Base-by-base conservation (phyloP, 352 stramenopile species). In the Phytopythium boreale region DNA sequence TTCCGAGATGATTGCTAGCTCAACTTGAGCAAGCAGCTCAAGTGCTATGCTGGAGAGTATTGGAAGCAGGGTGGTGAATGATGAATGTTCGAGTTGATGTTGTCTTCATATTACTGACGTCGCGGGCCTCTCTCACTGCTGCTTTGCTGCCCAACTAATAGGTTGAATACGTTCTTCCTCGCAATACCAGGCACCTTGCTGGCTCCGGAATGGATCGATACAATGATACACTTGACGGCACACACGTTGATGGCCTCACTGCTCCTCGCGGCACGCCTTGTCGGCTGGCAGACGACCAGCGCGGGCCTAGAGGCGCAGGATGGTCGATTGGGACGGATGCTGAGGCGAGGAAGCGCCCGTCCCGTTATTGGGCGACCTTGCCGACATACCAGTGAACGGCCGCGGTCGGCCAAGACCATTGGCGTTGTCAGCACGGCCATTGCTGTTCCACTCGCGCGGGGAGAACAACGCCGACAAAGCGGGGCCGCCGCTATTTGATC, bases 251-350 rank as follows among this genome's bases (percentile, higher is more conserved):
- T 6, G 0, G 44, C 20, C 41, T 22, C 41, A 5, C 19, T 10
- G 41, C 15, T 39, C 1, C 17, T 11, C 4, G 29, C 4, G 4
- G 29, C 7, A 34, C 29, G 29, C 29, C 34, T 39, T 14, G 34
- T 39, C 34, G 34, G 8, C 10, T 39, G 34, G 11, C 10, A 7
- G 34, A 14, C 34, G 5, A 1, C 34, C 34, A 53, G 27, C 17
- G 47, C 47, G n/a, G 14, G 31, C 6, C 17, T 26, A 58, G 31
- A 58, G 53, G n/a, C 53, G 53, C 53, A 59, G 53, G 53, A 59
- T 59, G 11, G 31, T 59, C 53, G 34, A 20, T 24, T 19, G n/a
- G 27, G 47, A 15, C 47, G 47, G 9, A 19, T 34, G 19, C 24
- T 4, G 53, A 5, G 53, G 34, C 17, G 17, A 43, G 22, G 53